Conservation (phyloP, 2,329 filamentous ascomycete species). For the Bimuria novae-zelandiae region DNA sequence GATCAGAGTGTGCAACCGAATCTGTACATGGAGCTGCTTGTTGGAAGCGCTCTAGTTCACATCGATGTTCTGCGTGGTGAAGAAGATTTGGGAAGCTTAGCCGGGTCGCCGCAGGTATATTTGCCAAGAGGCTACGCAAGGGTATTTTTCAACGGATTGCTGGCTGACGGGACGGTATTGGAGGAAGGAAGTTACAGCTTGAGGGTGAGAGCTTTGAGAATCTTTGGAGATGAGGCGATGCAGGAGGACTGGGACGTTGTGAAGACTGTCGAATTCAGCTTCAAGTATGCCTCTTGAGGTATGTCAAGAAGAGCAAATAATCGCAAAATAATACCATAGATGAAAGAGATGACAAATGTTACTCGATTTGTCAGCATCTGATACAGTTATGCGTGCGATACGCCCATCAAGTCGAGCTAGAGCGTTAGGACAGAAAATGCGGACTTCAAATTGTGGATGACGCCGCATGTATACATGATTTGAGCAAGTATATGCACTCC, state of each 20-base stretch:
- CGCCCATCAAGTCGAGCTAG: too few species aligned
- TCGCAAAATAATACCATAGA: too few species aligned
- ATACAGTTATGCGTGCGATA: too few species aligned
- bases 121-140: neutral
- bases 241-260: constrained; percentile 9
- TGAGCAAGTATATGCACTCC: too few species aligned
- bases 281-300: constrained; percentile 6
- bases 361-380: too few species aligned
- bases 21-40: neutral
- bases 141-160: neutral
- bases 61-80: constrained; percentile 1
- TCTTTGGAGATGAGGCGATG: neutral
- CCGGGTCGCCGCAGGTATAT: neutral
- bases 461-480: too few species aligned
- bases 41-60: neutral
- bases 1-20: neutral
- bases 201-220: neutral
- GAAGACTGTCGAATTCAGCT: constrained; percentile 6
- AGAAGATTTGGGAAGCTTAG: neutral
- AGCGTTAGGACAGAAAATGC: too few species aligned
- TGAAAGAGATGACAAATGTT: too few species aligned
- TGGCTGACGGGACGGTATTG: neutral
- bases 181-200: neutral
- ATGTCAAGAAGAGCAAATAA: neutral
- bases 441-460: too few species aligned